Evolutionary conservation across 106 monocot species (phyloP).

Genomic region (Dioscorea alata): DNA sequence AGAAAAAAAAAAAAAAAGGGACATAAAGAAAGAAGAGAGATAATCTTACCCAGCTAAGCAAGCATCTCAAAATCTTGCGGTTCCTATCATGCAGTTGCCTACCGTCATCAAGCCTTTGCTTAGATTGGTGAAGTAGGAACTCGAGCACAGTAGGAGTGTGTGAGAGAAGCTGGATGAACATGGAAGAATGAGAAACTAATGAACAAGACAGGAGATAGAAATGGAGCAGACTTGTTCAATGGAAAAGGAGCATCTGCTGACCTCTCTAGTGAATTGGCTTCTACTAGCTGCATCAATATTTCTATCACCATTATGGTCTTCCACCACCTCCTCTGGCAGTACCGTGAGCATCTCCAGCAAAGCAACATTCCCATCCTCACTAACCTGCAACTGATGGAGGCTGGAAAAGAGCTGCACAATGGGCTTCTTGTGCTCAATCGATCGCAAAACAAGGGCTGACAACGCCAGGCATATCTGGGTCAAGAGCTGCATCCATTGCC

Average conservation of each 20-base stretch:
- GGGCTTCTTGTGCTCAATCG: conserved; percentile 65
- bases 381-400: conserved; percentile 63
- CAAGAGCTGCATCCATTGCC: conserved; percentile 46
- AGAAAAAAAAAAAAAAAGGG: no score
- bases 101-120: conserved; percentile 39
- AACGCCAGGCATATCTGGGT: conserved; percentile 95
- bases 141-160: conserved; percentile 76
- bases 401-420: conserved; percentile 78
- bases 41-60: conserved; percentile 62
- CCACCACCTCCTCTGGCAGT: conserved; percentile 79
- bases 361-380: conserved; percentile 65
- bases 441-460: conserved; percentile 64
- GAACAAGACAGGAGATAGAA: no score
- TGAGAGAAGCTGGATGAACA: conserved; percentile 64
- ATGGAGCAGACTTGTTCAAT: neutral
- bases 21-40: neutral
- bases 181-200: no score
- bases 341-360: conserved; percentile 94
- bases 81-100: conserved; percentile 44
- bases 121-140: conserved; percentile 66
- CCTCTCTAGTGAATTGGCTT: conserved; percentile 69
- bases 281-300: conserved; percentile 44
- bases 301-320: conserved; percentile 57
- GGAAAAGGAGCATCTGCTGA: conserved; percentile 6
- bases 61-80: conserved; percentile 42